These are phyloP conservation scores for Seiridium cupressi DNA, from an alignment of 2,329 filamentous ascomycete species.

Conservation along the genomic window DNA sequence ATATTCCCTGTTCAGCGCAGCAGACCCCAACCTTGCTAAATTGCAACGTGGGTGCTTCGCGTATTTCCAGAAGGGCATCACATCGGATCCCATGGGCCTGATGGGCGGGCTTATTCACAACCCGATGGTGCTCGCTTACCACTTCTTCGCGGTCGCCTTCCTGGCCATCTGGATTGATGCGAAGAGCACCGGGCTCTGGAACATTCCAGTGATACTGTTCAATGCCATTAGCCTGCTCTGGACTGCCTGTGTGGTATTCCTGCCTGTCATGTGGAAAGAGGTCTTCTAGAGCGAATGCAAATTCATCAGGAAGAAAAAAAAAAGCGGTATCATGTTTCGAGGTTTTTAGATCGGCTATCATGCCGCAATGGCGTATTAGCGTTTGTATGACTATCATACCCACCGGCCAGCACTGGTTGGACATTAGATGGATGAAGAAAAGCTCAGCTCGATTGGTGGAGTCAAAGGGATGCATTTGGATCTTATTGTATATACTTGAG, in stretches of 20 bases:
- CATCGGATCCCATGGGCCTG: constrained; percentile 77
- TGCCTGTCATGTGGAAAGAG: constrained; percentile 78
- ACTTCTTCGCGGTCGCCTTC: constrained; percentile 94
- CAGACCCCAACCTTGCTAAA: constrained; percentile 72
- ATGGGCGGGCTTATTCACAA: constrained; percentile 78
- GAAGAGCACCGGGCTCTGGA: constrained; percentile 50
- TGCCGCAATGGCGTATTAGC: background rate
- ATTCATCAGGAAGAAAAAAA: background rate
- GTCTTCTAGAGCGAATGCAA: constrained; percentile 23
- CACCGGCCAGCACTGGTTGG: background rate
- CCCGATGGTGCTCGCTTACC: constrained; percentile 77
- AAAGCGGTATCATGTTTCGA: background rate
- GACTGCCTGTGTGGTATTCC: constrained; percentile 78
- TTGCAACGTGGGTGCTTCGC: constrained; percentile 88
- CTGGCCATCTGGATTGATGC: constrained; percentile 74
- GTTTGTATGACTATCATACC: constrained; percentile 4
- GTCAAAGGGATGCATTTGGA: background rate
- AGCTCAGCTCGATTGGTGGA: background rate
- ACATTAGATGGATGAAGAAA: background rate
- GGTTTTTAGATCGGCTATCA: background rate
- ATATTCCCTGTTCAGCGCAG: constrained; percentile 86
- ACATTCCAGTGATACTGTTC: constrained; percentile 63
- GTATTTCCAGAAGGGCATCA: constrained; percentile 79
- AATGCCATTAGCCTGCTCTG: constrained; percentile 70
- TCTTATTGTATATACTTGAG: background rate